Evolutionary conservation across 140 eudicot genomes (phyloP).

Genomic region (Stevia rebaudiana): DNA sequence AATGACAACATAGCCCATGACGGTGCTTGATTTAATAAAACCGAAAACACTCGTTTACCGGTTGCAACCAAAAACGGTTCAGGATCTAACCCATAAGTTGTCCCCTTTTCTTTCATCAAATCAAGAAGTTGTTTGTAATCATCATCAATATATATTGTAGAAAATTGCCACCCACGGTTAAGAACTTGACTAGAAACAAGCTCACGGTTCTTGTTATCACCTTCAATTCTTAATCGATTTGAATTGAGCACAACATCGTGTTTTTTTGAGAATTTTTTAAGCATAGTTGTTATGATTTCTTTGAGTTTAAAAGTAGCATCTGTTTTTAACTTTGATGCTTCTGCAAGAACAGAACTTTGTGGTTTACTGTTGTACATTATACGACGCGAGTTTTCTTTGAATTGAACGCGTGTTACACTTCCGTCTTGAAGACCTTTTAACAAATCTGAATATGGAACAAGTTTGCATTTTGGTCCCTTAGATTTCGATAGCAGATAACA

Average conservation of each 20-base stretch:
- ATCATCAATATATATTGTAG: conserved; percentile 30
- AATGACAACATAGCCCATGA: conserved; percentile 42
- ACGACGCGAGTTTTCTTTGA: conserved; percentile 38
- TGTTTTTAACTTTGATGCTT: neutral
- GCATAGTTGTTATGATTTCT: conserved; percentile 1
- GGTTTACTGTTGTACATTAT: conserved; percentile 28
- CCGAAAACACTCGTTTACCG: conserved; percentile 26
- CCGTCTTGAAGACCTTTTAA: conserved; percentile 36
- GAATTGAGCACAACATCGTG: neutral
- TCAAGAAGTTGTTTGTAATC: conserved; percentile 36
- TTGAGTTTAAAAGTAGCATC: conserved; percentile 4
- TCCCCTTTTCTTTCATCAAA: conserved; percentile 38
- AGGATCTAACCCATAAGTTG: conserved; percentile 30
- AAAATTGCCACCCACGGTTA: conserved; percentile 34
- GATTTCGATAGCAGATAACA: conserved; percentile 30
- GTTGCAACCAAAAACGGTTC: conserved; percentile 35
- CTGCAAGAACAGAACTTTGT: neutral
- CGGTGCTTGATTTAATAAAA: conserved; percentile 36
- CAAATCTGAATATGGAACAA: conserved; percentile 35
- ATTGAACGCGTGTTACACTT: conserved; percentile 36
- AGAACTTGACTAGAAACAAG: conserved; percentile 12
- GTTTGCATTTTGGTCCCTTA: conserved; percentile 21
- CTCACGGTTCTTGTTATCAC: conserved; percentile 5
- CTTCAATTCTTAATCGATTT: neutral
- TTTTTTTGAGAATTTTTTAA: conserved; percentile 20